Percentiles rank a stretch among this genome's conserved stretches.
phyloP scores from a whole-genome alignment of 352 stramenopile genomes.

The Globisporangium camurandrum region DNA sequence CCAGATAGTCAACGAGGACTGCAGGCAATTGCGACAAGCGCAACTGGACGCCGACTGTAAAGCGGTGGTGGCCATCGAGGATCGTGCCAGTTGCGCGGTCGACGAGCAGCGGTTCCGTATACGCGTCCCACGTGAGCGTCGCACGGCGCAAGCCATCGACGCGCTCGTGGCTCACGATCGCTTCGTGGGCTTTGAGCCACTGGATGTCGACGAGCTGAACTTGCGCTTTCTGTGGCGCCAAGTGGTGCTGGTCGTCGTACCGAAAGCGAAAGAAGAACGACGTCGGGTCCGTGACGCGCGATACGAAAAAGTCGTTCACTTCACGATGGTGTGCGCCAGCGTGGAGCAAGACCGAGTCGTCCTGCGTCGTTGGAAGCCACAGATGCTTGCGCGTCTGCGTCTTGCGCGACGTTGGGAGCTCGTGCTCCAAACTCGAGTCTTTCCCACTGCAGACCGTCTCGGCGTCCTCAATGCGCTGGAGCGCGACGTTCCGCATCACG shows the following conservation, averaged over 20 bases:
- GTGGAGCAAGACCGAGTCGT: conserved; percentile 59
- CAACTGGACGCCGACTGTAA: conserved; percentile 70
- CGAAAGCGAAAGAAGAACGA: conserved; percentile 86
- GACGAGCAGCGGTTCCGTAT: conserved; percentile 73
- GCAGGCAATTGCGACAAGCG: conserved; percentile 63
- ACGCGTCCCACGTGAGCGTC: conserved; percentile 75
- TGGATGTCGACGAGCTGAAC: conserved; percentile 76
- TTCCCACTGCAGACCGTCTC: conserved; percentile 36
- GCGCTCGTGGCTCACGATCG: conserved; percentile 75
- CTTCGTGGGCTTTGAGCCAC: conserved; percentile 82
- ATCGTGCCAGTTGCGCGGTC: conserved; percentile 75
- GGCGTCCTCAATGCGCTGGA: conserved; percentile 46
- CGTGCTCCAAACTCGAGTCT: conserved; percentile 50
- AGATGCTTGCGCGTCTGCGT: conserved; percentile 60
- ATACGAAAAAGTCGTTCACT: conserved; percentile 71
- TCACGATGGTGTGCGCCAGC: conserved; percentile 22
- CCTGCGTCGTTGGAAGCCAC: conserved; percentile 67
- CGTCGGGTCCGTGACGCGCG: conserved; percentile 72
- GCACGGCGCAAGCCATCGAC: conserved; percentile 73
- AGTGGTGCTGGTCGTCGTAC: conserved; percentile 53
- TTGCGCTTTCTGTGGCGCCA: conserved; percentile 63
- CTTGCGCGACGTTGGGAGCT: conserved; percentile 54
- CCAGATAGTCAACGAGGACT: conserved; percentile 77
- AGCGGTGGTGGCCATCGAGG: conserved; percentile 79
- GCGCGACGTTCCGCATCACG: conserved; percentile 54